Percentiles rank a stretch among this genome's conserved stretches.
Conservation (phyloP, 2,329 filamentous ascomycete species). For the Cyphellophora attinorum region DNA sequence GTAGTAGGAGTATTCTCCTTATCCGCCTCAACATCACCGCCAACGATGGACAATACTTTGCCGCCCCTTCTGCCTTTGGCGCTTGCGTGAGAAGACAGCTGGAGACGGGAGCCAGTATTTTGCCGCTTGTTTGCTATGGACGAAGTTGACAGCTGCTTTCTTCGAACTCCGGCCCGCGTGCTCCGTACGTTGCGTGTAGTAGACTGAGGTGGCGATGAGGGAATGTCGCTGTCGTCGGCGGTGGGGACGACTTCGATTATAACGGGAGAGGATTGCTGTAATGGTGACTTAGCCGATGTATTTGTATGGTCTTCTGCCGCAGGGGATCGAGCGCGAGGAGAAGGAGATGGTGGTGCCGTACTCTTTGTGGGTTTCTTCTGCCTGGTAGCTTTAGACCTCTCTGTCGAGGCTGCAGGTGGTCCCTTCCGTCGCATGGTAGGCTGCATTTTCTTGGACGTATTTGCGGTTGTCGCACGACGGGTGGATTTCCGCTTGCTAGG, state of each 20-base stretch:
- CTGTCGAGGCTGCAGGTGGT: too few relatives aligned
- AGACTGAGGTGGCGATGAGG: not conserved
- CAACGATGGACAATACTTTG: too few relatives aligned
- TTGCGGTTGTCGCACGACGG: not conserved
- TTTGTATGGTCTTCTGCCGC: not conserved
- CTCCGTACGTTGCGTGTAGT: too few relatives aligned
- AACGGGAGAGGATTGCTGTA: too few relatives aligned
- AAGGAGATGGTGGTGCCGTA: not conserved
- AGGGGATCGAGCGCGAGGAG: constrained; percentile 2
- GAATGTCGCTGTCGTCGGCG: too few relatives aligned
- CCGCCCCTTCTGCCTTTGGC: not conserved
- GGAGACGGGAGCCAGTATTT: not conserved
- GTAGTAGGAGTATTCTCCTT: not conserved
- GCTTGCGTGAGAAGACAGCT: not conserved
- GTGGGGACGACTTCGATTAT: too few relatives aligned
- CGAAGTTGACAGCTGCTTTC: not conserved
- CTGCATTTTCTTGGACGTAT: not conserved
- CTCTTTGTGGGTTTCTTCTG: constrained; percentile 2
- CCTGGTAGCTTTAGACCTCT: constrained; percentile 2
- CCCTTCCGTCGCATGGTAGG: constrained; percentile 5
- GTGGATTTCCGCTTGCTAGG: constrained; percentile 6
- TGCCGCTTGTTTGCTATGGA: not conserved
- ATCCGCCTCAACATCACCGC: too few relatives aligned
- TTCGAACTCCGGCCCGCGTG: too few relatives aligned
- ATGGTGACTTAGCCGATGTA: not conserved